Base-by-base conservation (phyloP, 2,329 filamentous ascomycete genomes). In the Trichophyton benhamiae region DNA sequence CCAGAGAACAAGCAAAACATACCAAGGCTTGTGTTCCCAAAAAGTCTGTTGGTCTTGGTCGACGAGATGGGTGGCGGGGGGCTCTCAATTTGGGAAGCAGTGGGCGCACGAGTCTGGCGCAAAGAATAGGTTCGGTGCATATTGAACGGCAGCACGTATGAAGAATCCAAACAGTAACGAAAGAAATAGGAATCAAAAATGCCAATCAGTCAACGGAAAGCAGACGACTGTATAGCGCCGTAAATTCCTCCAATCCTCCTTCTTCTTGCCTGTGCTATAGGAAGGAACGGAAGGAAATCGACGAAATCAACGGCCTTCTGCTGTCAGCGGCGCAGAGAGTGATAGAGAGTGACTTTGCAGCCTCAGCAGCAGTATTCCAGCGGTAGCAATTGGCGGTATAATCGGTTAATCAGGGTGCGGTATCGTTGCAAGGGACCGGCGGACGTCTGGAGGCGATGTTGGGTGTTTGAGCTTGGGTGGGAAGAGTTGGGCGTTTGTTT, bases 61-160 rank as follows among this genome's bases (percentile, higher is more conserved):
- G 87, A 87, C 27, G 92, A 96, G 20, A 89, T 78, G 64, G 94
- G 92, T 65, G 94, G 94, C 64, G 91, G 94, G 58, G 94, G 94
- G 77, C 91, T 97, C 84, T 97, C 82, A 65, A 88, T 81, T 74
- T 89, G 85, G 72, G 91, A 95, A 72, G 94, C 94, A 67, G 94
- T 99, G 57, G 94, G 94, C 77, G 90, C 90, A 82, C 94, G 87
- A 77, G 89, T 87, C 78, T 95, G 88, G 87, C 94, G 91, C 94
- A 96, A 95, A 71, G 91, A 96, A 77, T 97, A 99, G 67, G 94
- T 96, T 76, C 92, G 91, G 84, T 99, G 94, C 92, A 99, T 99
- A 65, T 65, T 72, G 70, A 59, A 63, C 59, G 22, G 25, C 38
- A 27, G n/a, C 42, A 20, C 27, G 15, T 36, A 33, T 8, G 27